Evolutionary conservation across 805 yeast genomes (phyloP), one percentile per base, ranked within the genome.

Genomic region (Candida vaughaniae): DNA sequence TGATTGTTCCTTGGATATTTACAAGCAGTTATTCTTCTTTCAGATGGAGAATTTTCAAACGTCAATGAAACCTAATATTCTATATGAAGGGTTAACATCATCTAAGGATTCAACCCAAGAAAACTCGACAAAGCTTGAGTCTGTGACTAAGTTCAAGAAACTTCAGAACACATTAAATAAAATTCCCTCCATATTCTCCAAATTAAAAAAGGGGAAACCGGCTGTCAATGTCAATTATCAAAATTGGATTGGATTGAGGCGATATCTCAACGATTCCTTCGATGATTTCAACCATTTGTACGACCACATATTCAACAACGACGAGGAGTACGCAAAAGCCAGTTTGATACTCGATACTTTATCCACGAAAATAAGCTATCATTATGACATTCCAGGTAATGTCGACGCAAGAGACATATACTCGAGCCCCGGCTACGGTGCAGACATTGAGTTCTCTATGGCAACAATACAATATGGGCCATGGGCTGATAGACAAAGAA

Each of bases 401-500:
- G 39, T 43, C 10, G 27, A 35, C 10, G 25, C 44, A 25, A 16
- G 42, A 28, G 29, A 30, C 26, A 8, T 15, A 8, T 23, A 42
- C 6, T 30, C 25, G 10, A 16, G 36, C 16, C 73, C 73, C 0
- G 60, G 59, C 29, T 60, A 55, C 53, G 90, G 90, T 0, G 48
- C 82, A 6, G 82, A 82, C 35, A 35, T 90, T 6, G 68, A 67
- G 10, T 45, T 87, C 2, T 68, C 74, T 2, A 73, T 75, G 37
- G 79, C 88, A 0, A 80, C 85, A 0, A 62, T 88, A 1, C 82
- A 82, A 47, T 90, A 87, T 53, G 99, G 99, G 0, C 95, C 99
- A 0, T 91, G 97, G 96, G 85, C 96, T 0, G 95, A 93, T 41
- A 77, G 91, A 25, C 95, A 93, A 56, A 58, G 95, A 12, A 69